Evolutionary conservation across 129 eudicot genomes (phyloP).

Genomic region (Calendula officinalis): DNA sequence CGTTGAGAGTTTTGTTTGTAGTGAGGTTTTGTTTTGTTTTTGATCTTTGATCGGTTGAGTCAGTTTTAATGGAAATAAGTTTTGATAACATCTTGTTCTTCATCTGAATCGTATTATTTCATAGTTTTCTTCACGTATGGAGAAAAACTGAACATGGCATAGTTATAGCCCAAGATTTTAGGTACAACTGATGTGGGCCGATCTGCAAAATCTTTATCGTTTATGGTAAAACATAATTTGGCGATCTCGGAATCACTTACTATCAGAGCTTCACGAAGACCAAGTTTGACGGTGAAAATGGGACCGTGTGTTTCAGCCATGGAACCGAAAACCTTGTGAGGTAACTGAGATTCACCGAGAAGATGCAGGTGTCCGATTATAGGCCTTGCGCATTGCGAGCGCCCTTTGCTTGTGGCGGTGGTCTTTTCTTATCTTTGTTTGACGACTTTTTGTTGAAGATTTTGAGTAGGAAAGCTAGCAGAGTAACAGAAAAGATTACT

Average conservation of each 20-base stretch:
- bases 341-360: slow-evolving; percentile 25
- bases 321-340: slow-evolving; percentile 24
- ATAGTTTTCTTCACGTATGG: too few relatives aligned
- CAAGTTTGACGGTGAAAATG: slow-evolving; percentile 35
- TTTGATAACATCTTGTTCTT: too few relatives aligned
- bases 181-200: slow-evolving; percentile 21
- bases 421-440: not conserved
- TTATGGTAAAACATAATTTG: slow-evolving; percentile 25
- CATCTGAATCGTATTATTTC: too few relatives aligned
- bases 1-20: too few relatives aligned
- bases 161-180: slow-evolving; percentile 28
- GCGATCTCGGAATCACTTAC: slow-evolving; percentile 22
- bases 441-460: not conserved
- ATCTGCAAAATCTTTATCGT: slow-evolving; percentile 23
- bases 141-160: slow-evolving; percentile 26
- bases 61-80: too few relatives aligned
- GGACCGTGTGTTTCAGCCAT: slow-evolving; percentile 37
- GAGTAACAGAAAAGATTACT: not conserved
- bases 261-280: slow-evolving; percentile 15
- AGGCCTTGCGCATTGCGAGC: too few relatives aligned
- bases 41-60: too few relatives aligned
- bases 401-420: slow-evolving; percentile 29
- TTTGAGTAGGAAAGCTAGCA: not conserved
- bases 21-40: too few relatives aligned
- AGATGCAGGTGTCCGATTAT: slow-evolving; percentile 33